Conservation (phyloP, 768 basidiomycete genomes). For the Cystobasidium tubakii region DNA sequence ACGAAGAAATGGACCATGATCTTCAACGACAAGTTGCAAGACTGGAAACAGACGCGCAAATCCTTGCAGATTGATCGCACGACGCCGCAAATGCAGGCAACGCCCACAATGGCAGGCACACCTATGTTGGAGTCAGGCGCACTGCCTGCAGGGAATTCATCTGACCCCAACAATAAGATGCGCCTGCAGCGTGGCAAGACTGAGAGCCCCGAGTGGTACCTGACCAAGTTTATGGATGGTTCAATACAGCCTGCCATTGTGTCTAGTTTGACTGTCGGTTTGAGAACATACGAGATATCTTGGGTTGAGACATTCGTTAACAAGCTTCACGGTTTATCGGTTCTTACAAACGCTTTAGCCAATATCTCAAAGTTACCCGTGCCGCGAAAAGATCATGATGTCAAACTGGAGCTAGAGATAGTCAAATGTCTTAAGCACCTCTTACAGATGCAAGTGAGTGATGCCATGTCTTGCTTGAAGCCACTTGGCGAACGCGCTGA, state of each 20-base stretch:
- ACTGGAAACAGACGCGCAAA: conserved; percentile 66
- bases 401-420: conserved; percentile 73
- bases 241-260: conserved; percentile 78
- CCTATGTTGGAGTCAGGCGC: background rate
- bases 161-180: background rate
- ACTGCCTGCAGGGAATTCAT: background rate
- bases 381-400: conserved; percentile 66
- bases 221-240: conserved; percentile 79
- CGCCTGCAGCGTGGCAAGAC: conserved; percentile 52
- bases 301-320: conserved; percentile 63
- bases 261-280: conserved; percentile 60
- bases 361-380: conserved; percentile 66
- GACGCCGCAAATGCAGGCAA: conserved; percentile 36
- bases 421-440: conserved; percentile 79
- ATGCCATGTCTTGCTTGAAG: background rate
- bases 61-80: conserved; percentile 54
- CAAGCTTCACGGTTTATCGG: conserved; percentile 70
- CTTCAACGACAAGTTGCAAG: conserved; percentile 69
- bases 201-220: conserved; percentile 79
- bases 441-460: conserved; percentile 57
- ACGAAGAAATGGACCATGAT: conserved; percentile 93
- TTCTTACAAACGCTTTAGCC: conserved; percentile 69
- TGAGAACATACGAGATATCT: conserved; percentile 78
- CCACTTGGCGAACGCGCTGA: background rate
- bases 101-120: background rate